A percentile compares a stretch with the other conserved stretches of the same genome.
These are phyloP conservation scores for Pseudogymnoascus verrucosus DNA, from an alignment of 2,329 filamentous ascomycete species.

Conservation along the genomic window DNA sequence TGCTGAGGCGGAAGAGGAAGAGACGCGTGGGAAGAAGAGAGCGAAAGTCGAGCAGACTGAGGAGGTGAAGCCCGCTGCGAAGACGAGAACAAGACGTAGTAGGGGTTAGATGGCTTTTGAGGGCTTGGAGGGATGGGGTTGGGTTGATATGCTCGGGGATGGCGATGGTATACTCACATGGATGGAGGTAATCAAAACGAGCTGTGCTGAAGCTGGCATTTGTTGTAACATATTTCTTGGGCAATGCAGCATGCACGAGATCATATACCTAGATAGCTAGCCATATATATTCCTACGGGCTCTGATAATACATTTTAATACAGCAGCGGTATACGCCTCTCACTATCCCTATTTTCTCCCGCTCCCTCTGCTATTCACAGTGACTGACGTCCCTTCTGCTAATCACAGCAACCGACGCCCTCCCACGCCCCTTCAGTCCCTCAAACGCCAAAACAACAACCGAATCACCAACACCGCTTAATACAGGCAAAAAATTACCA, in stretches of 20 bases:
- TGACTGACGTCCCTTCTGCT: neutral
- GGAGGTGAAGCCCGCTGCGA: conserved; percentile 13
- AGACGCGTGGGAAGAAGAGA: neutral
- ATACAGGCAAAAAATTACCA: neutral
- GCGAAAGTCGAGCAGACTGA: conserved; percentile 12
- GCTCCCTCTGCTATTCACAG: neutral
- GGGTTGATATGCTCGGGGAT: neutral
- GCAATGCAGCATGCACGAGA: neutral
- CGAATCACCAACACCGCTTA: neutral
- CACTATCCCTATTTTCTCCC: neutral
- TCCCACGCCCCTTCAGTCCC: neutral
- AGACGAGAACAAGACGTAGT: neutral
- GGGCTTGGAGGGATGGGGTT: neutral
- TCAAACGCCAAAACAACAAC: neutral
- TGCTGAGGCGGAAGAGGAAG: conserved; percentile 14
- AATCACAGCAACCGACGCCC: neutral
- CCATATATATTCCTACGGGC: neutral
- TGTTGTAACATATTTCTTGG: neutral
- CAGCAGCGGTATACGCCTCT: neutral
- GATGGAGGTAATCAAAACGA: neutral
- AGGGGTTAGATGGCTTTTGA: neutral
- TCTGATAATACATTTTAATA: neutral
- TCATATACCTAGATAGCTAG: neutral
- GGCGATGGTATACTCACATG: neutral
- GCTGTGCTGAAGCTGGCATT: neutral